Evolutionary conservation across 805 yeast genomes (phyloP).

Genomic region (Suhomyces canberraensis): DNA sequence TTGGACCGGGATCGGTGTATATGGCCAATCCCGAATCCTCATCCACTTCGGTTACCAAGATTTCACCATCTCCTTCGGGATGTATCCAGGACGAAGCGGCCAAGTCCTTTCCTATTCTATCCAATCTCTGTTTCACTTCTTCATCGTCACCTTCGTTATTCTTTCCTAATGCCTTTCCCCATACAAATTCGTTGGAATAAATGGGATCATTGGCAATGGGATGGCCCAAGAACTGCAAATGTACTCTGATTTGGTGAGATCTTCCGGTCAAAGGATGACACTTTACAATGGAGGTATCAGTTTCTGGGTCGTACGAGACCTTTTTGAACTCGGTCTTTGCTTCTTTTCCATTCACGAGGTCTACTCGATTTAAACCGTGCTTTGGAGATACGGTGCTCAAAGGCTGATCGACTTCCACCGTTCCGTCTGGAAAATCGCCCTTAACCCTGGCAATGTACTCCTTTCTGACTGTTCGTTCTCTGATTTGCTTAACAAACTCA

Average conservation of each 20-base stretch:
- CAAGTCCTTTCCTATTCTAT: slow-evolving; percentile 66
- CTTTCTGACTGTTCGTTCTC: slow-evolving; percentile 71
- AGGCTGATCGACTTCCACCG: slow-evolving; percentile 61
- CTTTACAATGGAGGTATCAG: slow-evolving; percentile 64
- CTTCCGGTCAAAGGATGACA: slow-evolving; percentile 91
- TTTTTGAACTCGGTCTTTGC: slow-evolving; percentile 71
- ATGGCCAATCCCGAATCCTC: slow-evolving; percentile 63
- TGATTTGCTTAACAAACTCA: slow-evolving; percentile 63
- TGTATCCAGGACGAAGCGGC: slow-evolving; percentile 68
- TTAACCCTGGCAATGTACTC: slow-evolving; percentile 84
- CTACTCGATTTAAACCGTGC: slow-evolving; percentile 58
- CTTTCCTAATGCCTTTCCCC: slow-evolving; percentile 78
- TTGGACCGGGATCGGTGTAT: slow-evolving; percentile 85
- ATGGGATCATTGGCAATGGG: slow-evolving; percentile 61
- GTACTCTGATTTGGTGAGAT: slow-evolving; percentile 94
- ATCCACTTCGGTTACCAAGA: slow-evolving; percentile 53
- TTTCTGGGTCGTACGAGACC: slow-evolving; percentile 57
- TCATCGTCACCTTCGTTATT: slow-evolving; percentile 44
- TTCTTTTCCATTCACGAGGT: slow-evolving; percentile 53
- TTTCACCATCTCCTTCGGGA: slow-evolving; percentile 63
- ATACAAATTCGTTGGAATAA: slow-evolving; percentile 71
- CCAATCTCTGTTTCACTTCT: slow-evolving; percentile 47
- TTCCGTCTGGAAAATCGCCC: slow-evolving; percentile 62
- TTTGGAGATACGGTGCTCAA: slow-evolving; percentile 71
- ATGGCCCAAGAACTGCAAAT: slow-evolving; percentile 79